Evolutionary conservation across 345 rosid species (phyloP).

Genomic region (Arabidopsis suecica): DNA sequence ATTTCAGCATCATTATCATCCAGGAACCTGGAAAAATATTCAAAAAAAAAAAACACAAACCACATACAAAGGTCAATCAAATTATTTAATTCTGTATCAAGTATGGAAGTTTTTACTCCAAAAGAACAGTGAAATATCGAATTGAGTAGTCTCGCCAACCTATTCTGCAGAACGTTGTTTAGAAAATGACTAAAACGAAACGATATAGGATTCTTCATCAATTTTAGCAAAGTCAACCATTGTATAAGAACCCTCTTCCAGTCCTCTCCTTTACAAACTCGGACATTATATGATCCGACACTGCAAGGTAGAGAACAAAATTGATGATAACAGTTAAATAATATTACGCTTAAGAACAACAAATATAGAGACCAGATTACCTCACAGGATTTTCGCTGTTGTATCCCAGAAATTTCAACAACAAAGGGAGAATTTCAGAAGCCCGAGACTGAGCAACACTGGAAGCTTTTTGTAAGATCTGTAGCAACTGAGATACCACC

Average conservation of each 20-base stretch:
- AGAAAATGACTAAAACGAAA: constrained; percentile 63
- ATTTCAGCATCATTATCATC: constrained; percentile 86
- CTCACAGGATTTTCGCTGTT: constrained; percentile 53
- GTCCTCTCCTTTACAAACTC: constrained; percentile 70
- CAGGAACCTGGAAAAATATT: constrained; percentile 65
- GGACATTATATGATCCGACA: constrained; percentile 59
- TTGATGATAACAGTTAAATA: constrained; percentile 20
- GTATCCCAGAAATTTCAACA: constrained; percentile 86
- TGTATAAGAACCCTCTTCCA: constrained; percentile 81
- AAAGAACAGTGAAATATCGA: constrained; percentile 22
- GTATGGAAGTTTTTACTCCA: constrained; percentile 21
- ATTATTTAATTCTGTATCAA: constrained; percentile 3
- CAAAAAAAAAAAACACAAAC: constrained; percentile 18
- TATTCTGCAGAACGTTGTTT: constrained; percentile 71
- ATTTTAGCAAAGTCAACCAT: constrained; percentile 81
- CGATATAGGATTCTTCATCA: constrained; percentile 71
- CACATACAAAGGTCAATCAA: constrained; percentile 26
- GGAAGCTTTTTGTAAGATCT: constrained; percentile 71
- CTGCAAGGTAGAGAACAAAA: constrained; percentile 48
- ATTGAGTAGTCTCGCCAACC: constrained; percentile 55
- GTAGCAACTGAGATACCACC: constrained; percentile 68
- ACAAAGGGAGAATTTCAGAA: constrained; percentile 69
- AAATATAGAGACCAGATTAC: constrained; percentile 49
- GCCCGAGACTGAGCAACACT: constrained; percentile 70
- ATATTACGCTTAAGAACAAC: constrained; percentile 14